Conservation (phyloP, 2,329 filamentous ascomycete genomes). For the Fusarium torulosum region DNA sequence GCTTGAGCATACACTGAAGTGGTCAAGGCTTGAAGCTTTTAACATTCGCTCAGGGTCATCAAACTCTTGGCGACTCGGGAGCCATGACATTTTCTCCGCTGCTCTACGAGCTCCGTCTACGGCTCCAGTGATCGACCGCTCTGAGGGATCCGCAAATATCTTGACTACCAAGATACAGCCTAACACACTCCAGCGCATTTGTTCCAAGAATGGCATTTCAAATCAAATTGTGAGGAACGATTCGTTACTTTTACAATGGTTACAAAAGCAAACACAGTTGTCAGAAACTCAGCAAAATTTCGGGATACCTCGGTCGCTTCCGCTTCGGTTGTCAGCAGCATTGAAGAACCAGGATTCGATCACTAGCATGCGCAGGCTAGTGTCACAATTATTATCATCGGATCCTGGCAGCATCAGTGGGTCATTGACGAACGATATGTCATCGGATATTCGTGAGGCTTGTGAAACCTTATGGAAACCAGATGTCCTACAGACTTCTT, state of each 20-base stretch:
- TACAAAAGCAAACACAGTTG: conserved; percentile 48
- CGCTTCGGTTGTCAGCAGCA: conserved; percentile 34
- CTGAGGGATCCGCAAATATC: conserved; percentile 7
- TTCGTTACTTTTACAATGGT: conserved; percentile 53
- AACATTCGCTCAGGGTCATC: conserved; percentile 43
- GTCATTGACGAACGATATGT: conserved; percentile 22
- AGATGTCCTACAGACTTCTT: conserved; percentile 7
- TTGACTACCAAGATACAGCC: conserved; percentile 14
- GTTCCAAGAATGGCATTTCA: conserved; percentile 41
- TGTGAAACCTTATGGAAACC: conserved; percentile 41
- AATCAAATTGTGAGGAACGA: conserved; percentile 44
- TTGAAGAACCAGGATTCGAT: conserved; percentile 47
- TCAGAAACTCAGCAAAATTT: conserved; percentile 17
- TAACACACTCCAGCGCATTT: conserved; percentile 37
- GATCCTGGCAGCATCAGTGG: conserved; percentile 30
- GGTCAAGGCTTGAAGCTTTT: conserved; percentile 46
- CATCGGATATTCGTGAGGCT: conserved; percentile 41
- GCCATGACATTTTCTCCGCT: conserved; percentile 59
- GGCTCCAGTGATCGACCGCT: conserved; percentile 28
- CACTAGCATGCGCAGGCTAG: conserved; percentile 49
- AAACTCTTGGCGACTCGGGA: conserved; percentile 56
- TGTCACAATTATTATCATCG: conserved; percentile 47
- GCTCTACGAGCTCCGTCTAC: conserved; percentile 50
- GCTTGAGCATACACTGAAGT: conserved; percentile 50
- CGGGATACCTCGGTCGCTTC: conserved; percentile 5